Evolutionary conservation across 805 yeast genomes (phyloP).

Genomic region (Ogataea polymorpha): DNA sequence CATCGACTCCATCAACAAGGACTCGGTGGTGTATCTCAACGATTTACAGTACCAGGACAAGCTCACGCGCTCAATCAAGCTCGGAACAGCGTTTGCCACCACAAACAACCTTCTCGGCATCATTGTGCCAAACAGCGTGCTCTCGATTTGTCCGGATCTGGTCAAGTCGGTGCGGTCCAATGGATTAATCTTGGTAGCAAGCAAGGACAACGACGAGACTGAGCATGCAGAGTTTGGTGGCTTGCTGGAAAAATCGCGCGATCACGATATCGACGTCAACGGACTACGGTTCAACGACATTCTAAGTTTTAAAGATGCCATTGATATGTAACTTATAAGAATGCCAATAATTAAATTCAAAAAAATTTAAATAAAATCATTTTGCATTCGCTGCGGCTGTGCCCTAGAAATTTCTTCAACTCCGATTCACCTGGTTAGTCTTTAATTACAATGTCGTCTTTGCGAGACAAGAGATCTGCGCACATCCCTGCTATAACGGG

Average conservation of each 20-base stretch:
- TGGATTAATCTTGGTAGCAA: slow-evolving; percentile 78
- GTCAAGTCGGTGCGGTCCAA: slow-evolving; percentile 71
- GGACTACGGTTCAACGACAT: slow-evolving; percentile 65
- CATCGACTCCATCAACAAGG: slow-evolving; percentile 35
- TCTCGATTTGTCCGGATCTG: slow-evolving; percentile 71
- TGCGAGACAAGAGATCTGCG: neutral
- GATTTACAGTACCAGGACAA: slow-evolving; percentile 36
- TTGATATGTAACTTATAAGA: slow-evolving; percentile 29
- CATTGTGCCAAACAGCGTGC: slow-evolving; percentile 67
- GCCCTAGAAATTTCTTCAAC: slow-evolving; percentile 3
- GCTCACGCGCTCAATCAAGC: slow-evolving; percentile 68
- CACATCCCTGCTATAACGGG: slow-evolving; percentile 60
- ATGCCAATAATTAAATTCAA: neutral
- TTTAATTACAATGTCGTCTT: slow-evolving; percentile 1
- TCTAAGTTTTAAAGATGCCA: slow-evolving; percentile 63
- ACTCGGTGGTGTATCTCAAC: slow-evolving; percentile 32
- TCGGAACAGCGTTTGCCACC: slow-evolving; percentile 77
- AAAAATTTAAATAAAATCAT: too few species aligned
- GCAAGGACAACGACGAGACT: slow-evolving; percentile 20
- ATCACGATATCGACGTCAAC: slow-evolving; percentile 45
- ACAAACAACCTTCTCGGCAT: slow-evolving; percentile 84
- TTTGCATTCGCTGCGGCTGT: slow-evolving; percentile 1
- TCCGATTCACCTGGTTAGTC: neutral
- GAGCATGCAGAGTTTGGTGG: slow-evolving; percentile 8
- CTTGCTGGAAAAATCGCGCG: slow-evolving; percentile 17